Percentiles rank a stretch among this genome's conserved stretches.
These are phyloP conservation scores for Luvunga scandens DNA, from an alignment of 345 rosid species.

Conservation along the genomic window DNA sequence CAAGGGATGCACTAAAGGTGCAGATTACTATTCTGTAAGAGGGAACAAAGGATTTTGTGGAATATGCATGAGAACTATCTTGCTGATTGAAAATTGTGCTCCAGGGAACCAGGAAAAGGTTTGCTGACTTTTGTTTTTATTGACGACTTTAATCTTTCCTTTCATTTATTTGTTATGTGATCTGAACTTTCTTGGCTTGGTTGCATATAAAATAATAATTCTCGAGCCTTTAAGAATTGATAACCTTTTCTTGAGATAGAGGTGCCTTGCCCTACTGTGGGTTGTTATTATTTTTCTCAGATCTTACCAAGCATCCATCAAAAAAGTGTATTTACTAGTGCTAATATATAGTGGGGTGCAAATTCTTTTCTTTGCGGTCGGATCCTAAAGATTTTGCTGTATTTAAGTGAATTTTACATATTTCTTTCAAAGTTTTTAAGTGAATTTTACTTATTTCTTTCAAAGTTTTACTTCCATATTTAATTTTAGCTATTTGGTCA, in stretches of 20 bases:
- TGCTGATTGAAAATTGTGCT: slow-evolving; percentile 75
- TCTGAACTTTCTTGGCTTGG: not conserved
- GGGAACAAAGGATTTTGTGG: slow-evolving; percentile 92
- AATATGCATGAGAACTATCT: slow-evolving; percentile 77
- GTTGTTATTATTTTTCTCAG: not conserved
- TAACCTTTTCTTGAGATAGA: not conserved
- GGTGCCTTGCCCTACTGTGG: not conserved
- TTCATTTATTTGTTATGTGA: slow-evolving; percentile 1
- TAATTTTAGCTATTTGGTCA: not conserved
- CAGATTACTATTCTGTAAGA: slow-evolving; percentile 78
- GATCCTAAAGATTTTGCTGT: not conserved
- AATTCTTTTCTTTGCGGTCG: not conserved
- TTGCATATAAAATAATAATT: slow-evolving; percentile 6
- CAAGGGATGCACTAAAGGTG: slow-evolving; percentile 84
- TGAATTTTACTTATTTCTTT: slow-evolving; percentile 7
- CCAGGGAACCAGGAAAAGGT: slow-evolving; percentile 62
- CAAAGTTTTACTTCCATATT: not conserved
- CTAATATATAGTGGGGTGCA: not conserved
- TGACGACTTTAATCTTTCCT: not conserved
- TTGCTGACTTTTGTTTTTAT: slow-evolving; percentile 23
- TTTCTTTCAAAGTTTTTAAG: slow-evolving; percentile 3
- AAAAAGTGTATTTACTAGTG: not conserved
- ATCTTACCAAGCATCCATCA: not conserved
- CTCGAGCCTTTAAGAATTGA: not conserved
- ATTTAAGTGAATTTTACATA: not conserved